Evolutionary conservation across 495 filamentous ascomycete species (phyloP).

Genomic region (Penicillium alfredii): DNA sequence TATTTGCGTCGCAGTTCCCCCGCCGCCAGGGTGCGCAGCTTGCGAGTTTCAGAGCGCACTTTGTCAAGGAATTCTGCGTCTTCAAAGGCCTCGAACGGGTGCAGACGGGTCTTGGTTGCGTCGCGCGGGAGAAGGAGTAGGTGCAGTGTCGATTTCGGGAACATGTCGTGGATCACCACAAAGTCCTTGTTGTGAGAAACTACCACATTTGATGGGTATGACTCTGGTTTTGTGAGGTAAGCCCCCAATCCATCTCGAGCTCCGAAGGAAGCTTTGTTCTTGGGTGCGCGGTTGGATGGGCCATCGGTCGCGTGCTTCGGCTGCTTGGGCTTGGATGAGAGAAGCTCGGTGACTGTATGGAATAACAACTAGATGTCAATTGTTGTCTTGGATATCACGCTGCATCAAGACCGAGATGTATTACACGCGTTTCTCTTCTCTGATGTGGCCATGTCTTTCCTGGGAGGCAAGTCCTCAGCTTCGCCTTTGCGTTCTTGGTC

Average conservation of each 20-base stretch:
- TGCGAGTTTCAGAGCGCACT: constrained; percentile 53
- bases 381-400: no score
- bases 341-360: constrained; percentile 58
- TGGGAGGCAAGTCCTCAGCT: constrained; percentile 3
- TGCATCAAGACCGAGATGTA: no score
- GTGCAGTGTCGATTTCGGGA: constrained; percentile 80
- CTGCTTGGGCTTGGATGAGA: constrained; percentile 53
- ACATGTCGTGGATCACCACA: constrained; percentile 77
- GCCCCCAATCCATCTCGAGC: constrained; percentile 59
- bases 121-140: constrained; percentile 80
- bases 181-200: constrained; percentile 65
- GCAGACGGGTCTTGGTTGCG: constrained; percentile 49
- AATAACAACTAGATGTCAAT: no score
- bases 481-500: constrained; percentile 2
- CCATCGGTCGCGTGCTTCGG: constrained; percentile 25
- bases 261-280: constrained; percentile 26
- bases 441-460: no score
- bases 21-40: constrained; percentile 59
- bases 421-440: constrained; percentile 44
- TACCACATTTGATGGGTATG: constrained; percentile 55
- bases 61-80: constrained; percentile 64
- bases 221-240: constrained; percentile 64
- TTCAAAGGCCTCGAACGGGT: constrained; percentile 75
- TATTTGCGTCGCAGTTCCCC: constrained; percentile 68
- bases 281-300: constrained; percentile 23